phyloP scores from a whole-genome alignment of 1,284 basidiomycete species.

The Fomitopsis schrenkii region DNA sequence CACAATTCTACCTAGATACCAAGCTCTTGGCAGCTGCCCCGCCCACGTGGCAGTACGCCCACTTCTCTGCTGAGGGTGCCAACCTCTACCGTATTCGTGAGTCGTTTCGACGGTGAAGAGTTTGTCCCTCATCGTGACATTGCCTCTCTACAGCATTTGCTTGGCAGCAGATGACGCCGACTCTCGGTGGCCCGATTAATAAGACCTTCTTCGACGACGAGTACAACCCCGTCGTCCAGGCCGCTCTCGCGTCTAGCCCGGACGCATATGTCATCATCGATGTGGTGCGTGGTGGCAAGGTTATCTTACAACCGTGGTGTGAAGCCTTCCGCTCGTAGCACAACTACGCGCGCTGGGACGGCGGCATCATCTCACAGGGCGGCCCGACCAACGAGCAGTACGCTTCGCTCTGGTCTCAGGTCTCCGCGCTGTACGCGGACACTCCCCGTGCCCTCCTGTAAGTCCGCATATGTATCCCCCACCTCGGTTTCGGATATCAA shows the following conservation, averaged over 20 bases:
- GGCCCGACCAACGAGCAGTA: constrained; percentile 51
- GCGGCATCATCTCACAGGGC: constrained; percentile 46
- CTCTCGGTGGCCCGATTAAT: constrained; percentile 42
- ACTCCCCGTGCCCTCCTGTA: constrained; percentile 46
- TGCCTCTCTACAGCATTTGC: constrained; percentile 20
- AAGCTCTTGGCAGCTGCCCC: constrained; percentile 22
- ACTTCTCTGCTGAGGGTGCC: constrained; percentile 42
- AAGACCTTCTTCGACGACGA: constrained; percentile 36
- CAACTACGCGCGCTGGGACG: constrained; percentile 52
- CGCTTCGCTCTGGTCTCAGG: constrained; percentile 47
- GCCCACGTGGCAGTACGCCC: constrained; percentile 36
- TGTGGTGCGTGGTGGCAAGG: constrained; percentile 21
- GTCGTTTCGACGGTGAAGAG: neutral
- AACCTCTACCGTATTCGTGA: constrained; percentile 44
- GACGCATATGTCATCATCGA: constrained; percentile 50
- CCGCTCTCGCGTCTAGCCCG: constrained; percentile 38
- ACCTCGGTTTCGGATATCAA: neutral
- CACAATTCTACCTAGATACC: neutral
- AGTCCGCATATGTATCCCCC: constrained; percentile 3
- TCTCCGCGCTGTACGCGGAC: constrained; percentile 47
- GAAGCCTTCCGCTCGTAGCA: constrained; percentile 25
- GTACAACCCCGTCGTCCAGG: constrained; percentile 46
- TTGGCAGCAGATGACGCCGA: constrained; percentile 52
- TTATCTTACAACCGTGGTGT: neutral
- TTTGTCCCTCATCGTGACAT: neutral